Evolutionary conservation across 2,329 filamentous ascomycete genomes (phyloP), one percentile per base, ranked within the genome.

Genomic region (Scytalidium lignicola): DNA sequence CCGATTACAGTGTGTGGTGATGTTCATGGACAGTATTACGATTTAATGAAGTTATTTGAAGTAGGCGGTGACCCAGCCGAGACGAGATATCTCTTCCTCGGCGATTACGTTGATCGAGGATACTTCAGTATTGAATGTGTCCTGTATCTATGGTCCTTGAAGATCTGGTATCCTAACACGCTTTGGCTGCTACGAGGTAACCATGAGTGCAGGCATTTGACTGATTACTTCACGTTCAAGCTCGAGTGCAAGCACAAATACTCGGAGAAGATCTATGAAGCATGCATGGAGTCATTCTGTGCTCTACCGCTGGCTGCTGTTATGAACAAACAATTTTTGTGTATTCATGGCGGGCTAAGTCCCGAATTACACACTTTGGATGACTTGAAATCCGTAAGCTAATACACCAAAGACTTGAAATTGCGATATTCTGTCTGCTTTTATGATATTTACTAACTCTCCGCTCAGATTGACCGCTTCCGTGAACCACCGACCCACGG

Each of bases 101-200:
- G 93, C 53, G 93, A 99, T 71, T 99, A 99, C 67, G 93, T 99
- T 57, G 93, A 99, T 68, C 82, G 93, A 68, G 93, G 93, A 47
- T 99, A 99, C 73, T 99, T 97, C 72, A 96, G 91, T 69, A 97
- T 99, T 66, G 93, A 99, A 79, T 99, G 93, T 68, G 93, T 99
- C 52, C 79, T 99, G 44, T 99, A 99, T 70, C 82, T 99, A 21
- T 99, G 93, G 93, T 87, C 86, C 28, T 78, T 99, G 68, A 99
- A 99, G 80, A 97, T 99, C 66, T 96, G 95, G 82, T 99, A 97
- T 67, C 93, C 93, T 47, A 90, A 97, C 70, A 92, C 90, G 18
- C 83, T 99, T 50, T 99, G 93, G 93, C 79, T 99, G 60, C 82
- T 99, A 59, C 88, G 93, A 63, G 93, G 93, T 59, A 99, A 99